Conservation (phyloP, 2,329 filamentous ascomycete genomes). For the Chaetomium sp. region DNA sequence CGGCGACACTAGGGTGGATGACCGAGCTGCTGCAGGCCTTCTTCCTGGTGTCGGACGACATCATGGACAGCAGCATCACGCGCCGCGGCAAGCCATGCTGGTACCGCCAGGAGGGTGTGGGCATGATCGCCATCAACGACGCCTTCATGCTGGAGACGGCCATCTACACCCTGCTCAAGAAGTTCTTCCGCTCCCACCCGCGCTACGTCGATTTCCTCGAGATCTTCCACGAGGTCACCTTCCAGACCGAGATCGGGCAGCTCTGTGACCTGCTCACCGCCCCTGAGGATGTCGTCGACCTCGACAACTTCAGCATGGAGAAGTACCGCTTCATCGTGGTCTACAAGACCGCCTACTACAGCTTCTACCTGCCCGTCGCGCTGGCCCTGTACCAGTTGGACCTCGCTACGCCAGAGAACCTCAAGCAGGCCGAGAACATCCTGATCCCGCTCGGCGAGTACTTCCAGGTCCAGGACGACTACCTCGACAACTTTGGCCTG, state of each 20-base stretch:
- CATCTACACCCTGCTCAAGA: constrained; percentile 89
- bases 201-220: constrained; percentile 88
- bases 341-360: constrained; percentile 99
- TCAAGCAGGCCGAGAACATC: constrained; percentile 83
- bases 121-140: constrained; percentile 97
- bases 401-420: constrained; percentile 78
- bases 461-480: constrained; percentile 99
- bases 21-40: constrained; percentile 97
- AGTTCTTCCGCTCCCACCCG: constrained; percentile 83
- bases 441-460: constrained; percentile 97
- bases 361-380: constrained; percentile 95
- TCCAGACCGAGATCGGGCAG: constrained; percentile 94
- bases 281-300: constrained; percentile 85
- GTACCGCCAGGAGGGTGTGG: constrained; percentile 85
- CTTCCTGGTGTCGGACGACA: constrained; percentile 97
- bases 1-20: constrained; percentile 90
- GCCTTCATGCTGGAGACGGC: constrained; percentile 87
- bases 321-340: constrained; percentile 99
- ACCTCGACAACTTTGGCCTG: constrained; percentile 94
- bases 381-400: constrained; percentile 81
- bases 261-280: constrained; percentile 91
- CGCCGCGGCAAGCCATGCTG: constrained; percentile 92
- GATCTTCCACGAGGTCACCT: constrained; percentile 90
- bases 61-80: constrained; percentile 95
- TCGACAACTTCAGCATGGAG: constrained; percentile 89